Base-by-base conservation (phyloP, 225 moss, liverwort and hornwort species). In the Takakia lepidozioides region DNA sequence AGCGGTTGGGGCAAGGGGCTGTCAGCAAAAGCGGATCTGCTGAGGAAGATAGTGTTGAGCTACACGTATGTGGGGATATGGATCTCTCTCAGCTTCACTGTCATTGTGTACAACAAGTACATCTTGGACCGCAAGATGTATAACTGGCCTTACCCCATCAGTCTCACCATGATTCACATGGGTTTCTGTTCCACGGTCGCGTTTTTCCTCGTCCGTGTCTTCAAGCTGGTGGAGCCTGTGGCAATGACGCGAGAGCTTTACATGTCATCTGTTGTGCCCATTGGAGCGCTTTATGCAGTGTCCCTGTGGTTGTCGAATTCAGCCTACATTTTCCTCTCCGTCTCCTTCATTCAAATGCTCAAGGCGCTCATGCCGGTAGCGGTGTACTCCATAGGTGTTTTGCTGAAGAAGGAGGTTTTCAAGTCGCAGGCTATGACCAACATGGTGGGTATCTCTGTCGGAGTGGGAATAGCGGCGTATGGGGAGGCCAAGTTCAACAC, bases 81-180 rank as follows among this genome's bases (percentile, higher is more conserved):
- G 92, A 87, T 92, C 68, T 82, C 72, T 38, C 73, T 92, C 29
- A 87, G 87, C 72, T 92, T 92, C 49, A 80, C 92, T 2, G 92
- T 92, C 27, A 92, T 92, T 64, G 59, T 92, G 43, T 92, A 87
- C 80, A 92, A 92, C 78, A 92, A 92, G 57, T 92, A 92, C 48
- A 92, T 92, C 20, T 46, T 92, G 13, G 92, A 92, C 67, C 76
- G 69, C 38, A 78, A 80, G 72, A 80, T 92, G 84, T 92, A 85
- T 62, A 85, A 92, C 80, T 92, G 92, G 92, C 82, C 87, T 0
- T 83, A 58, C 48, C 92, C 92, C 8, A 63, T 92, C 43, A 84
- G 82, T 17, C 92, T 92, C 1, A 92, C 92, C 13, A 68, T 92
- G 82, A 85, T 92, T 38, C 92, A 92, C 66, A 92, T 92, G 92